These are phyloP conservation scores for Coniella lustricola DNA, from an alignment of 2,329 filamentous ascomycete species.

Conservation along the genomic window DNA sequence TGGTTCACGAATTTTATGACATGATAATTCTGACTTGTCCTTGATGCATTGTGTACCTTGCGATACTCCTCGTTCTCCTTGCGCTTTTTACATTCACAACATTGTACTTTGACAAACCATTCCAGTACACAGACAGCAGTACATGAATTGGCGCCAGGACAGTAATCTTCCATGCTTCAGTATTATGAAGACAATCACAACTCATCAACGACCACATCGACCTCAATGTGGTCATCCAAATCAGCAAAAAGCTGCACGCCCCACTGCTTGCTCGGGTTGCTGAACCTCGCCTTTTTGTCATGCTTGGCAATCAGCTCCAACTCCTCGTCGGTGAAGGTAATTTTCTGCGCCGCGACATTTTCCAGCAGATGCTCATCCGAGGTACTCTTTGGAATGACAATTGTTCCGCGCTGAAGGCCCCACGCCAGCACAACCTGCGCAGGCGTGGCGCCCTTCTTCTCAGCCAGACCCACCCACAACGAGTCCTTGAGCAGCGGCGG, in stretches of 20 bases:
- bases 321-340: conserved; percentile 32
- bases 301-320: conserved; percentile 24
- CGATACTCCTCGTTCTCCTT: too few species aligned
- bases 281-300: conserved; percentile 27
- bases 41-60: too few species aligned
- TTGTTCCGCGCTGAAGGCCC: conserved; percentile 38
- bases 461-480: conserved; percentile 32
- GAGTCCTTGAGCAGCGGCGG: conserved; percentile 33
- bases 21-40: too few species aligned
- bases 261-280: conserved; percentile 32
- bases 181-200: background rate
- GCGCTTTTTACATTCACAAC: too few species aligned
- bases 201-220: conserved; percentile 15
- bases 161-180: too few species aligned
- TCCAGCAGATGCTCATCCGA: conserved; percentile 35
- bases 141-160: too few species aligned
- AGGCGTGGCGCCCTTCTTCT: conserved; percentile 32
- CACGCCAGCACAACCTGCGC: conserved; percentile 41
- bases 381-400: conserved; percentile 44
- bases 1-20: too few species aligned
- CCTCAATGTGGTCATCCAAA: conserved; percentile 29
- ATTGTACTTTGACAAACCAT: too few species aligned
- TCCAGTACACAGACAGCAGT: too few species aligned
- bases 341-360: conserved; percentile 43
- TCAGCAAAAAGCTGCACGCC: conserved; percentile 32